Percentiles rank a stretch among this genome's conserved stretches.
Conservation (phyloP, 441 rosid genomes). For the Arabidopsis hybrid region DNA sequence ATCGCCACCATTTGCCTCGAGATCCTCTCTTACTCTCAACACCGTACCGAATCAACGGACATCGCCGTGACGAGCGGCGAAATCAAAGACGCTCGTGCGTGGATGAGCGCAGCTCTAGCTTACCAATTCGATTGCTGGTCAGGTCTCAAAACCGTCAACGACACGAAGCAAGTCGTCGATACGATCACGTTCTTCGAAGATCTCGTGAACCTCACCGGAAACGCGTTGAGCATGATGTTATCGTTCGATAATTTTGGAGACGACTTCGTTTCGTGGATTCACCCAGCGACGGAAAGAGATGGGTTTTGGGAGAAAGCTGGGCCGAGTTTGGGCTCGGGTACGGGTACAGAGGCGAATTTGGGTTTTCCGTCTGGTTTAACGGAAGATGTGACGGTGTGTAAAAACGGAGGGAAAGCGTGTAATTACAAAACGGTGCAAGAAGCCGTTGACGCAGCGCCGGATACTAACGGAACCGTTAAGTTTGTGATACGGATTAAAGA, state of each 20-base stretch:
- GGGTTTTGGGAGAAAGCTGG: constrained; percentile 69
- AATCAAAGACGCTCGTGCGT: constrained; percentile 76
- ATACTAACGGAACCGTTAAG: constrained; percentile 48
- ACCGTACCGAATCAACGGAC: constrained; percentile 52
- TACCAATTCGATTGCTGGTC: constrained; percentile 77
- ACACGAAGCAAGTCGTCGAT: constrained; percentile 50
- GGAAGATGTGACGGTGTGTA: constrained; percentile 73
- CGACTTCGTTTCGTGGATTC: constrained; percentile 59
- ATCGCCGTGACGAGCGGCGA: constrained; percentile 48
- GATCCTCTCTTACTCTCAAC: constrained; percentile 56
- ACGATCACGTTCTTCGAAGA: constrained; percentile 60
- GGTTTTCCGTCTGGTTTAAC: constrained; percentile 57
- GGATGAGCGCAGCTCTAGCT: constrained; percentile 80
- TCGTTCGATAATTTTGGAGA: constrained; percentile 69
- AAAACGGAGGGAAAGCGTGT: constrained; percentile 50
- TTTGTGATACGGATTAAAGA: constrained; percentile 73
- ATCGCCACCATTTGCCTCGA: constrained; percentile 60
- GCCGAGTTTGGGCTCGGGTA: constrained; percentile 39
- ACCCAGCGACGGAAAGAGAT: constrained; percentile 73
- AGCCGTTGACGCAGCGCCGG: constrained; percentile 81
- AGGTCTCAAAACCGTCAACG: constrained; percentile 69
- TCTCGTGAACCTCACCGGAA: constrained; percentile 58
- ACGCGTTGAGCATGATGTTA: constrained; percentile 73
- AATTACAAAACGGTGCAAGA: constrained; percentile 70
- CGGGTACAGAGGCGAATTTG: constrained; percentile 35